Evolutionary conservation across 495 filamentous ascomycete species (phyloP).

Genomic region (Apiosordaria backusii): DNA sequence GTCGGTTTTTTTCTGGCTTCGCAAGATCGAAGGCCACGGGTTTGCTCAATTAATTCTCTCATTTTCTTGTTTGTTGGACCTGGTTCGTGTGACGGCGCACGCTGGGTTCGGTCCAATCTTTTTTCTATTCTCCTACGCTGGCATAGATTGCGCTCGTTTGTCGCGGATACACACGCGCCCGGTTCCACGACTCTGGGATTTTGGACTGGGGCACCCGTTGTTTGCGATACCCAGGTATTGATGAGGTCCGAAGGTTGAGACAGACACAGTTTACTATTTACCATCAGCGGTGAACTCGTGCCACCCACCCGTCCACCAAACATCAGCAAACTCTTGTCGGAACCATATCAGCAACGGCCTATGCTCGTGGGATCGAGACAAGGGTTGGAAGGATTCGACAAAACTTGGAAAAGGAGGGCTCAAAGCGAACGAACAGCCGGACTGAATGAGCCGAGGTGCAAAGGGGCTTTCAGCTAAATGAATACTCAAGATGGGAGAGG

Average conservation of each 20-base stretch:
- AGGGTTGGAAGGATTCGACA: conserved; percentile 24
- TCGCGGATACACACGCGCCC: conserved; percentile 32
- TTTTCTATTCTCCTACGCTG: conserved; percentile 26
- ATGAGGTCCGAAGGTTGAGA: conserved; percentile 24
- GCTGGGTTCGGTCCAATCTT: conserved; percentile 11
- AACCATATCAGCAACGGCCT: conserved; percentile 16
- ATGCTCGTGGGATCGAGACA: conserved; percentile 30
- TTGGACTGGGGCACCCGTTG: conserved; percentile 24
- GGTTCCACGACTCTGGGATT: conserved; percentile 36
- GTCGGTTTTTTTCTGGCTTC: conserved; percentile 18
- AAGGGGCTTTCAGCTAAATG: conserved; percentile 40
- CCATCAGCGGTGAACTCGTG: conserved; percentile 11
- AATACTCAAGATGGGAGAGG: conserved; percentile 48
- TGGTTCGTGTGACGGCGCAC: conserved; percentile 25
- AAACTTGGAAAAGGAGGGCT: conserved; percentile 19
- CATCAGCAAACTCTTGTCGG: conserved; percentile 19
- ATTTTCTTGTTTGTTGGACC: conserved; percentile 26
- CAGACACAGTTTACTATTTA: conserved; percentile 14
- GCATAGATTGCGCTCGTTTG: conserved; percentile 31
- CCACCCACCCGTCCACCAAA: conserved; percentile 12
- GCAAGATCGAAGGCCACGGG: conserved; percentile 19
- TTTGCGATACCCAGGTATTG: conserved; percentile 28
- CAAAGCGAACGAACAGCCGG: conserved; percentile 10
- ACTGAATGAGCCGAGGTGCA: conserved; percentile 26
- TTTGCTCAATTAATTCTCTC: conserved; percentile 17